Percentiles rank a stretch among this genome's conserved stretches.
Evolutionary conservation across 768 basidiomycete genomes (phyloP).

Genomic region (Suillus lakei): DNA sequence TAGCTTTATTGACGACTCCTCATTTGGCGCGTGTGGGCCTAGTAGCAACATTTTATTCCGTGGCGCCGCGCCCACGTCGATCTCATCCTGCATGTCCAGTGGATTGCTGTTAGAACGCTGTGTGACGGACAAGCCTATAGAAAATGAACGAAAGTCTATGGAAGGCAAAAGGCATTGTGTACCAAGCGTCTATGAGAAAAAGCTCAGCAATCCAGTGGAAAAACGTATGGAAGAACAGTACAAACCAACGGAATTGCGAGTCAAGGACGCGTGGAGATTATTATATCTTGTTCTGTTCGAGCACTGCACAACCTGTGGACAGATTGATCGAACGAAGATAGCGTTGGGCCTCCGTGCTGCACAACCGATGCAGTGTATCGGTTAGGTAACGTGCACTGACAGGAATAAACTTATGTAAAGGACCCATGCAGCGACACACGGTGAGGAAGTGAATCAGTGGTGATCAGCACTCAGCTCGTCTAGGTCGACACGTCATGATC

Average conservation of each 20-base stretch:
- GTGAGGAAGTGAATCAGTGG: not conserved
- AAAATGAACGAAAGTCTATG: too few relatives aligned
- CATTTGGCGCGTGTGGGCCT: not conserved
- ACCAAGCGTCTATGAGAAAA: not conserved
- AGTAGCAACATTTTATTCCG: too few relatives aligned
- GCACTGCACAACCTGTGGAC: too few relatives aligned
- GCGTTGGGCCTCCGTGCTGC: not conserved
- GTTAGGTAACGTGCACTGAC: too few relatives aligned
- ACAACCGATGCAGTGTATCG: not conserved
- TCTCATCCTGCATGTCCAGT: too few relatives aligned
- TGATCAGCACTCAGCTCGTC: not conserved
- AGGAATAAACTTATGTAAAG: too few relatives aligned
- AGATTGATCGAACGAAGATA: not conserved
- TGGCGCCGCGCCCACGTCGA: too few relatives aligned
- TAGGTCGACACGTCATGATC: not conserved
- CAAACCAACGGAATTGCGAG: not conserved
- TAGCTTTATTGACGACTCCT: not conserved
- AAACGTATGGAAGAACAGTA: not conserved
- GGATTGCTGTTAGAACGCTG: not conserved
- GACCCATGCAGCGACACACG: not conserved
- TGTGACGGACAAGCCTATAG: not conserved
- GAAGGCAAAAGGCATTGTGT: too few relatives aligned
- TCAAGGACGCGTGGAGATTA: too few relatives aligned
- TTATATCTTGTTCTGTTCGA: too few relatives aligned
- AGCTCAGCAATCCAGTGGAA: not conserved